Evolutionary conservation across 352 stramenopile genomes (phyloP), one percentile per base, ranked within the genome.

Genomic region (Phytophthora ramorum): DNA sequence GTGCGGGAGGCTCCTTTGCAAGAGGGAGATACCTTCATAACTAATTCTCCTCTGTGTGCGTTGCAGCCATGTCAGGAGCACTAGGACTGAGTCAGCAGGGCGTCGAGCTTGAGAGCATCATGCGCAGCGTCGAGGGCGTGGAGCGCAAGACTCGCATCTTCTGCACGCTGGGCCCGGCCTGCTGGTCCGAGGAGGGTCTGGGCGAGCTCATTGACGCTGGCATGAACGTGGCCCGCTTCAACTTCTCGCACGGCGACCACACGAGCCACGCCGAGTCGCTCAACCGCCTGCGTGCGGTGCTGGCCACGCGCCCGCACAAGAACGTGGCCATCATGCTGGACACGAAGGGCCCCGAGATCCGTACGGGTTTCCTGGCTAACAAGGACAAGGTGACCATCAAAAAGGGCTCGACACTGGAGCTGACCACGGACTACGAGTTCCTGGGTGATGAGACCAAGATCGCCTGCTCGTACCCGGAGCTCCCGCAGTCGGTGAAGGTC

Each of bases 161-260:
- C 44, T 95, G 87, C 66, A 97, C 90, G 28, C 75, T 97, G 41
- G 90, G 90, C 34, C 90, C 90, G 28, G 70, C 87, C 24, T 97
- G 85, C 68, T 99, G 96, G 95, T 90, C 89, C 37, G 92, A 98
- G 32, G 90, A 97, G 48, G 94, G 73, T 49, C 83, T 99, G 34
- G 93, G 95, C 22, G 58, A 91, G 44, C 71, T 90, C 43, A 87
- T 90, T 51, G 81, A 90, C 61, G 78, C 75, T 44, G 97, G 97
- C 66, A 98, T 99, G 92, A 97, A 94, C 63, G 86, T 99, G 14
- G 98, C 98, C 78, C 87, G 97, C 41, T 85, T 99, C 58, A 99
- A 99, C 81, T 99, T 99, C 78, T 98, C 93, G 40, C 97, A 99
- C 79, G 97, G 97, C 45, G 98, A 98, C 49, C 93, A 96, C 61